Evolutionary conservation across 2,329 filamentous ascomycete species (phyloP).

Genomic region (Calonectria crousiana): DNA sequence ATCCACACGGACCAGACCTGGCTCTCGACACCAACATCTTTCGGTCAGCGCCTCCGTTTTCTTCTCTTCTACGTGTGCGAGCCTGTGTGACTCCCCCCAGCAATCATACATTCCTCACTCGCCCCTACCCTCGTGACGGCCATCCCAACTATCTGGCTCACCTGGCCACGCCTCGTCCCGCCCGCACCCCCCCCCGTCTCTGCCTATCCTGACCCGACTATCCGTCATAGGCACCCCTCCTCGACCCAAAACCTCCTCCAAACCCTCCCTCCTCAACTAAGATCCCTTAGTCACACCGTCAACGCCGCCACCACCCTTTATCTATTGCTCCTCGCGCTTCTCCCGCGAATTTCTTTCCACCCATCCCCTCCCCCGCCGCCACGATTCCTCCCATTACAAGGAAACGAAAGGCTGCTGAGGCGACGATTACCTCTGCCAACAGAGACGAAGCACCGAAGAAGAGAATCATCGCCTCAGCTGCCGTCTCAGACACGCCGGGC

Average conservation of each 20-base stretch:
- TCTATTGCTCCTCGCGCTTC: not conserved
- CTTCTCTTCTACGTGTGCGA: not conserved
- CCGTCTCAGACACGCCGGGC: constrained; percentile 49
- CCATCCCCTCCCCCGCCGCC: constrained; percentile 47
- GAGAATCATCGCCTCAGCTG: constrained; percentile 69
- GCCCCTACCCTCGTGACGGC: constrained; percentile 23
- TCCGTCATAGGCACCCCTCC: constrained; percentile 19
- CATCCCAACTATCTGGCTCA: constrained; percentile 2
- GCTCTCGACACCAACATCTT: constrained; percentile 8
- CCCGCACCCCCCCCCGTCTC: not conserved
- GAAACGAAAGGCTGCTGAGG: constrained; percentile 76
- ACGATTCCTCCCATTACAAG: constrained; percentile 71
- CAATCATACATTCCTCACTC: not conserved
- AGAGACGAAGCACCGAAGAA: constrained; percentile 61
- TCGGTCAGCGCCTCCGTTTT: not conserved
- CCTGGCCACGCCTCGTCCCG: constrained; percentile 8
- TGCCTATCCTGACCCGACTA: constrained; percentile 21
- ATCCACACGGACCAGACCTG: not conserved
- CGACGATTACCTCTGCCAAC: constrained; percentile 64
- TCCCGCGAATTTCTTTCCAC: not conserved
- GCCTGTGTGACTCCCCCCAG: constrained; percentile 3
- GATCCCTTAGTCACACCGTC: constrained; percentile 26
- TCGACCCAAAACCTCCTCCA: constrained; percentile 13
- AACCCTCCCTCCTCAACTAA: constrained; percentile 11
- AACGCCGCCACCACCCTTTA: constrained; percentile 18